phyloP scores from a whole-genome alignment of 169 alveolate genomes.

The Eimeria sp. region DNA sequence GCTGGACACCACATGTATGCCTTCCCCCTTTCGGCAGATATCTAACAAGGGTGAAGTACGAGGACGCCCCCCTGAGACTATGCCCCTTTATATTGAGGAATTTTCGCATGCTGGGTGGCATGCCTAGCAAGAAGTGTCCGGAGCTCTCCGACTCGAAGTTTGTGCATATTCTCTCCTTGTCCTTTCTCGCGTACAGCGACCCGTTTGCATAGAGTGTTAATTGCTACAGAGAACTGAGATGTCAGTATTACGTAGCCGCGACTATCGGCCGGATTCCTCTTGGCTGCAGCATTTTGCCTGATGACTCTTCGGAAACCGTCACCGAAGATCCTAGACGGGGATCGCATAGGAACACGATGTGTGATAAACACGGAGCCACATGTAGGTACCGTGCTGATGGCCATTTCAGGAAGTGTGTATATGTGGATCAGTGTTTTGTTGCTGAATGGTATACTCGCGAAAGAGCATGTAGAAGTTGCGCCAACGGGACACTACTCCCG shows the following conservation, averaged over 20 bases:
- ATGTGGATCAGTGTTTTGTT: background rate
- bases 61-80: background rate
- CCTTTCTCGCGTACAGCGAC: background rate
- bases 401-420: background rate
- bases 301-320: background rate
- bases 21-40: background rate
- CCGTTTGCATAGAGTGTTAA: background rate
- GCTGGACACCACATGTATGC: background rate
- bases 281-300: background rate
- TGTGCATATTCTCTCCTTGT: background rate
- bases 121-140: too few relatives aligned
- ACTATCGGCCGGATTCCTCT: background rate
- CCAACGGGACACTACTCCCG: background rate
- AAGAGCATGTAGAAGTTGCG: background rate
- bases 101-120: background rate
- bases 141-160: too few relatives aligned
- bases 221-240: too few relatives aligned
- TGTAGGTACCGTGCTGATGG: background rate
- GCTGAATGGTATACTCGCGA: background rate
- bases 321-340: background rate
- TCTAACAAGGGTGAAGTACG: background rate
- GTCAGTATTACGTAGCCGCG: background rate
- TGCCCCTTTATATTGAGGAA: background rate
- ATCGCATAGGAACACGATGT: background rate
- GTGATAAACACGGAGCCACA: background rate